Evolutionary conservation across 306 rosid species (phyloP).

Genomic region (Quercus engelmannii): DNA sequence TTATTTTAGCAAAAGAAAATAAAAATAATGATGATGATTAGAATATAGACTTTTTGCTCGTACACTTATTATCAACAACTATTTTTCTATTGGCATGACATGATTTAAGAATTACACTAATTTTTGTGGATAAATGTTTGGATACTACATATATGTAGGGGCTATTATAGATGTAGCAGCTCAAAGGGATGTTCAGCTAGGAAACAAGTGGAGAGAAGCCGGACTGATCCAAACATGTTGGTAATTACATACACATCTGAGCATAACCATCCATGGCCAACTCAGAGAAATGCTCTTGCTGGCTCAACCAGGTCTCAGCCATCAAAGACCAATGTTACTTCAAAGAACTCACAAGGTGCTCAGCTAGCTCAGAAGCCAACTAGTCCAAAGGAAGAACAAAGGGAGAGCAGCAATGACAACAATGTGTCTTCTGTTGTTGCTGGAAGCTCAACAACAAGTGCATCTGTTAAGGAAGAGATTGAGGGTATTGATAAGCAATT

Average conservation of each 20-base stretch:
- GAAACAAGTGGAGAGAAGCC: conserved; percentile 90
- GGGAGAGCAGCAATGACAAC: conserved; percentile 24
- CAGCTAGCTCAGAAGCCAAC: conserved; percentile 23
- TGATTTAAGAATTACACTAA: no score
- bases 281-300: conserved; percentile 88
- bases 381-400: conserved; percentile 45
- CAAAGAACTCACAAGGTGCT: conserved; percentile 18
- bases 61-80: no score
- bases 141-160: conserved; percentile 36
- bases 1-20: no score
- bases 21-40: no score
- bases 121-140: background rate
- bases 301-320: conserved; percentile 78
- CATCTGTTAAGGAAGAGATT: conserved; percentile 52
- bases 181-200: conserved; percentile 94
- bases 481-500: conserved; percentile 45
- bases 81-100: no score
- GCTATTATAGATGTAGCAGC: conserved; percentile 93
- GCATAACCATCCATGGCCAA: conserved; percentile 99
- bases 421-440: conserved; percentile 27
- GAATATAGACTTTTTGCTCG: no score
- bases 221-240: conserved; percentile 90
- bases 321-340: conserved; percentile 33
- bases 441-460: conserved; percentile 26
- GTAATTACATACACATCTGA: conserved; percentile 94